Conservation (phyloP, 1,139 yeast genomes). For the Debaryomyces robertsiae region DNA sequence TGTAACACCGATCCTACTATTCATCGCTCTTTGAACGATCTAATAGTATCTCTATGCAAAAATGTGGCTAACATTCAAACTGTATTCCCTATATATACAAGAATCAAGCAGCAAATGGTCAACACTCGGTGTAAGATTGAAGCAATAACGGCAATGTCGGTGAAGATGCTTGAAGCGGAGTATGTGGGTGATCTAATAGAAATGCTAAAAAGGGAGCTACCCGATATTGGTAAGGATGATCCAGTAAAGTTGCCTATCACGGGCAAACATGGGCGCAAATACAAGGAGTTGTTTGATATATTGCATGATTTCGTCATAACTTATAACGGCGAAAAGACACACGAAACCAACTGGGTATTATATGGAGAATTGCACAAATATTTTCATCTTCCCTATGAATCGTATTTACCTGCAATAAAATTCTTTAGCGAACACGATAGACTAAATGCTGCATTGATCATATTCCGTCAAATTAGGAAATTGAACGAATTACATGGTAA, state of each 20-base stretch:
- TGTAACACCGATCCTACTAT: conserved; percentile 33
- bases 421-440: conserved; percentile 60
- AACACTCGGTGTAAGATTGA: conserved; percentile 32
- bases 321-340: conserved; percentile 41
- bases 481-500: conserved; percentile 57
- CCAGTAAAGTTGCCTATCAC: conserved; percentile 32
- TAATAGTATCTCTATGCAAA: conserved; percentile 29
- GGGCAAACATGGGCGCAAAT: conserved; percentile 29
- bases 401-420: conserved; percentile 61
- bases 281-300: conserved; percentile 36
- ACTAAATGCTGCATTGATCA: conserved; percentile 64
- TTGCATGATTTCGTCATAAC: conserved; percentile 51
- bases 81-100: conserved; percentile 37
- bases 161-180: conserved; percentile 48
- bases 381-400: conserved; percentile 61
- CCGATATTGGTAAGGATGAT: conserved; percentile 41
- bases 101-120: conserved; percentile 42
- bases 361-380: conserved; percentile 62
- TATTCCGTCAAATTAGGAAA: conserved; percentile 65
- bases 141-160: conserved; percentile 51
- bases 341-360: conserved; percentile 62
- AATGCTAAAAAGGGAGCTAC: conserved; percentile 62
- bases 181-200: conserved; percentile 61
- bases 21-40: conserved; percentile 34
- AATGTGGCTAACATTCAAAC: conserved; percentile 24